These are phyloP conservation scores for Acanthamoeba healyi DNA, from an alignment of 208 protist species.

Conservation along the genomic window DNA sequence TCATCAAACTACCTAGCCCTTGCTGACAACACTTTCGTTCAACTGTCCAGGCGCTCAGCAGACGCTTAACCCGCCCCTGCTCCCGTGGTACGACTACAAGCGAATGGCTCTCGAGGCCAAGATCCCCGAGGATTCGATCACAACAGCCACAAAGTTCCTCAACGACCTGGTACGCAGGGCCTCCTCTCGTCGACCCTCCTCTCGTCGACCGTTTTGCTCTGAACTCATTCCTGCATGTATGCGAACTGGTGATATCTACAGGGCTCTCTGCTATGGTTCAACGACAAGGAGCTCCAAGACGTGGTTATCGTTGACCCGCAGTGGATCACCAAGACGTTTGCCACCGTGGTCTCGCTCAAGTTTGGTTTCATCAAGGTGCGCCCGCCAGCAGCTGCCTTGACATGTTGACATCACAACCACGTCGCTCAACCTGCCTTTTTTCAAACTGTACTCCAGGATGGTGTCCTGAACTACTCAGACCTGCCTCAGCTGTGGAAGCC, in stretches of 20 bases:
- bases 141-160: slow-evolving; percentile 40
- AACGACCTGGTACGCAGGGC: slow-evolving; percentile 32
- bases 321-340: slow-evolving; percentile 77
- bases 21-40: not conserved
- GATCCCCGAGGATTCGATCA: slow-evolving; percentile 60
- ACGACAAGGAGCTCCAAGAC: slow-evolving; percentile 63
- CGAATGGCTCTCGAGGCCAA: slow-evolving; percentile 43
- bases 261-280: slow-evolving; percentile 73
- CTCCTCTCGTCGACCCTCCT: not conserved
- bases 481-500: slow-evolving; percentile 76
- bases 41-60: slow-evolving; percentile 18
- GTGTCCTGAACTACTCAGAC: slow-evolving; percentile 51
- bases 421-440: too few species aligned
- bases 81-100: slow-evolving; percentile 58
- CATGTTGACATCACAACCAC: too few species aligned
- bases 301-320: slow-evolving; percentile 71
- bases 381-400: too few species aligned
- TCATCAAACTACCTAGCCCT: not conserved
- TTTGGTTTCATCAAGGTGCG: slow-evolving; percentile 70
- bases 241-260: not conserved
- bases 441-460: too few species aligned
- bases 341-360: slow-evolving; percentile 74
- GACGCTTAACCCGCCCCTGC: slow-evolving; percentile 45
- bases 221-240: not conserved
- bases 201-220: not conserved